A percentile compares a stretch with the other conserved stretches of the same genome.
Evolutionary conservation across 1,139 yeast genomes (phyloP).

Genomic region (Spathaspora sp.): DNA sequence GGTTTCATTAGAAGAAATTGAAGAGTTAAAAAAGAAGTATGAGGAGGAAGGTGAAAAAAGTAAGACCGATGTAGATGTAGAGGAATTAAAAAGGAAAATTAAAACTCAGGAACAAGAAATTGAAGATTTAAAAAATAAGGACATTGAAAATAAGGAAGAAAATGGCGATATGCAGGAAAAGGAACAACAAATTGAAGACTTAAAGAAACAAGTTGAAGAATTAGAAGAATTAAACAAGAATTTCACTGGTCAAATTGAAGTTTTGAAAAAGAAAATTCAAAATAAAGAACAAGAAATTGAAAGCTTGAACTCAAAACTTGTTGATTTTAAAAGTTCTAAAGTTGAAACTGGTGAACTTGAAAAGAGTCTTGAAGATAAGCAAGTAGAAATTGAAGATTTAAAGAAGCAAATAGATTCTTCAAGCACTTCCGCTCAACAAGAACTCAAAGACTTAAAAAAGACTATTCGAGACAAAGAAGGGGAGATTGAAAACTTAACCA

Average conservation of each 20-base stretch:
- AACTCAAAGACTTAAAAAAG: slow-evolving; percentile 1
- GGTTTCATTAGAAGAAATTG: slow-evolving; percentile 7
- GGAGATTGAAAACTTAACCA: not conserved
- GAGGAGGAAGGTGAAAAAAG: slow-evolving; percentile 1
- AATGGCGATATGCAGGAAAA: not conserved
- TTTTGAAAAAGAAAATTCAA: slow-evolving; percentile 3
- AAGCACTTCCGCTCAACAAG: not conserved
- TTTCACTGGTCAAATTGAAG: not conserved
- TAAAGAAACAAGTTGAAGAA: not conserved
- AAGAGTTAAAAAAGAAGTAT: slow-evolving; percentile 7
- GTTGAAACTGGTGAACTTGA: not conserved
- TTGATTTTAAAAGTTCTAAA: too few species aligned
- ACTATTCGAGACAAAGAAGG: slow-evolving; percentile 4
- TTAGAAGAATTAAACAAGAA: not conserved
- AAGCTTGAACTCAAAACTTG: not conserved
- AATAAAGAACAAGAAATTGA: not conserved
- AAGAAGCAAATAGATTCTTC: not conserved
- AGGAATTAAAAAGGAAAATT: slow-evolving; percentile 8
- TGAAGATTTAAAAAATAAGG: slow-evolving; percentile 1
- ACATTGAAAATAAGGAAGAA: not conserved
- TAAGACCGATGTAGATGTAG: not conserved
- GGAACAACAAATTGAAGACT: not conserved
- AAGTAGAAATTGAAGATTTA: not conserved
- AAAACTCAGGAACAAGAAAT: slow-evolving; percentile 6
- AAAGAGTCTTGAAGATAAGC: slow-evolving; percentile 6